A percentile compares a stretch with the other conserved stretches of the same genome.
Conservation (phyloP, 257 asterid genomes). For the Jacaranda mimosifolia region DNA sequence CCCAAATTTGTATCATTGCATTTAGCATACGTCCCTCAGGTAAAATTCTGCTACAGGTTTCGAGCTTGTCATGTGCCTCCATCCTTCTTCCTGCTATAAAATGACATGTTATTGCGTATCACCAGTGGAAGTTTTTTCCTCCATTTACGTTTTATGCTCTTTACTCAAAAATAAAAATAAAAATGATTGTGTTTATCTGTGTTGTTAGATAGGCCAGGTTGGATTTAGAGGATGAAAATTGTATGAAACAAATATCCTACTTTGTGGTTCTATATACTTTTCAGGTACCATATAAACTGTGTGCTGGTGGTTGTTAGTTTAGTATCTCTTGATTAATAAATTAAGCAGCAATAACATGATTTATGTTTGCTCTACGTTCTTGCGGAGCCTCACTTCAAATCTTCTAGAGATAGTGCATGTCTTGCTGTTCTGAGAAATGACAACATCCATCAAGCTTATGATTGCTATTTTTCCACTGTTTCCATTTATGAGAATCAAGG, state of each 20-base stretch:
- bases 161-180: neutral
- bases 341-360: too few relatives aligned
- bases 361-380: too few relatives aligned
- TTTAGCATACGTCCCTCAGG: conserved; percentile 12
- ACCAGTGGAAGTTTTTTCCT: conserved; percentile 1
- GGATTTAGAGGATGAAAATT: conserved; percentile 5
- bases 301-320: too few relatives aligned
- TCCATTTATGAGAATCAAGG: too few relatives aligned
- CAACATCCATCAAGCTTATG: too few relatives aligned
- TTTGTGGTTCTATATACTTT: neutral
- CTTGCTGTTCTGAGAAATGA: too few relatives aligned
- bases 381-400: too few relatives aligned
- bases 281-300: neutral
- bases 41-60: neutral
- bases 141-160: neutral
- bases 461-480: too few relatives aligned
- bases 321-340: too few relatives aligned
- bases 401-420: too few relatives aligned
- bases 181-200: neutral
- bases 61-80: too few relatives aligned
- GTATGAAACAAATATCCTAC: neutral
- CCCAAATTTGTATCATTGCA: neutral
- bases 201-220: neutral
- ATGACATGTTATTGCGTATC: neutral
- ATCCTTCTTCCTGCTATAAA: neutral